Percentiles rank a stretch among this genome's conserved stretches.
Conservation (phyloP, 768 basidiomycete genomes). For the Auricularia auricula-judae region DNA sequence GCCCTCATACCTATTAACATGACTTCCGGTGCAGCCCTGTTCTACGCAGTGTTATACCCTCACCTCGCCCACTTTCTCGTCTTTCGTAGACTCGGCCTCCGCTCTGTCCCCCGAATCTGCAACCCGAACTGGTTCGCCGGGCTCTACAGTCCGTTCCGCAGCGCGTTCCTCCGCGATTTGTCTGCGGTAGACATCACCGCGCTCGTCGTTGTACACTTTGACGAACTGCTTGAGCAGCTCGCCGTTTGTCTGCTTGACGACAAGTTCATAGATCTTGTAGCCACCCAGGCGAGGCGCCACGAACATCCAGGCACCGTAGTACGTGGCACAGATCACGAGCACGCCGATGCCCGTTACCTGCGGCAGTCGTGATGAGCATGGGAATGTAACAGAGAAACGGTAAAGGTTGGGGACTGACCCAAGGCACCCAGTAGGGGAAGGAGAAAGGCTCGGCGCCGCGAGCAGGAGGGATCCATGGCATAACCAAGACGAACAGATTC, state of each 20-base stretch:
- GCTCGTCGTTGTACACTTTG: not conserved
- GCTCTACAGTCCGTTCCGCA: not conserved
- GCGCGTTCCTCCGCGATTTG: not conserved
- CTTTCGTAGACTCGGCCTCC: no score
- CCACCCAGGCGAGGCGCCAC: conserved; percentile 32
- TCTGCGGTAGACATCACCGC: not conserved
- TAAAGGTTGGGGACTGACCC: conserved; percentile 10
- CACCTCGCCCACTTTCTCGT: no score
- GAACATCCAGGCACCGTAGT: conserved; percentile 31
- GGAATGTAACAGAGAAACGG: conserved; percentile 3
- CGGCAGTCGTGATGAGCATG: not conserved
- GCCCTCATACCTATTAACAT: no score
- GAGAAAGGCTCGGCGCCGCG: conserved; percentile 20
- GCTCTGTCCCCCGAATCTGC: no score
- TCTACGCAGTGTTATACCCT: no score
- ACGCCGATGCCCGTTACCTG: conserved; percentile 13
- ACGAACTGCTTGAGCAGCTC: conserved; percentile 1
- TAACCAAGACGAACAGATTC: conserved; percentile 19
- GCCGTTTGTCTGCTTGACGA: conserved; percentile 11
- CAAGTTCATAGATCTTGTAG: conserved; percentile 31
- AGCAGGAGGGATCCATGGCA: conserved; percentile 24
- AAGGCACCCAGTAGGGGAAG: not conserved
- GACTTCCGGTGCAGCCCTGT: no score
- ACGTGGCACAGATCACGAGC: conserved; percentile 15
- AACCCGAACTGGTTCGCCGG: no score